Evolutionary conservation across 2,329 filamentous ascomycete genomes (phyloP).

Genomic region (Ophiocordyceps australis): DNA sequence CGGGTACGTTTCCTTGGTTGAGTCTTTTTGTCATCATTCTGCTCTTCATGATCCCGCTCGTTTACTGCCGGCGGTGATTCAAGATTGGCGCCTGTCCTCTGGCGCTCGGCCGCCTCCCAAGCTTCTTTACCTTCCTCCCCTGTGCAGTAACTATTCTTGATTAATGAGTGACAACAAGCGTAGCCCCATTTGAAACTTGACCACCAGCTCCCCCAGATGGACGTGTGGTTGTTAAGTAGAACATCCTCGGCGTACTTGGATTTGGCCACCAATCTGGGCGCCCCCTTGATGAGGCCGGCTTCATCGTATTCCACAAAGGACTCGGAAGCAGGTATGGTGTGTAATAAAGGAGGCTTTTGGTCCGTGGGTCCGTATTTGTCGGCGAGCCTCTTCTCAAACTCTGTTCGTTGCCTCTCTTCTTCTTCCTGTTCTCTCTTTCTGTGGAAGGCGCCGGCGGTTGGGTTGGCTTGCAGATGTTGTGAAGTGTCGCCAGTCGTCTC

Average conservation of each 20-base stretch:
- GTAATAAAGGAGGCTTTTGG: slow-evolving; percentile 44
- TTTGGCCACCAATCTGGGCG: slow-evolving; percentile 54
- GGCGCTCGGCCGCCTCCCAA: slow-evolving; percentile 56
- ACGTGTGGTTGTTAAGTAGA: slow-evolving; percentile 75
- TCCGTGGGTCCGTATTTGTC: slow-evolving; percentile 70
- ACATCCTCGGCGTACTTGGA: slow-evolving; percentile 90
- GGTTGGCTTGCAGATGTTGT: slow-evolving; percentile 87
- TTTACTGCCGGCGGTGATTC: slow-evolving; percentile 8
- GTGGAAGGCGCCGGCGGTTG: slow-evolving; percentile 74
- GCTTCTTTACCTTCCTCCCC: slow-evolving; percentile 73
- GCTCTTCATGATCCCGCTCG: slow-evolving; percentile 11
- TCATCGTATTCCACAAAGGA: slow-evolving; percentile 90
- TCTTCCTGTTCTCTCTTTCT: slow-evolving; percentile 68
- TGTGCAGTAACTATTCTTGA: slow-evolving; percentile 96
- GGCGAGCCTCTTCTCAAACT: slow-evolving; percentile 50
- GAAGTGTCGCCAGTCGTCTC: slow-evolving; percentile 63
- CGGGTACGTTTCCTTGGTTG: slow-evolving; percentile 51
- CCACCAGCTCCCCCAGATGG: slow-evolving; percentile 98
- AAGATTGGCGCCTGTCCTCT: slow-evolving; percentile 27
- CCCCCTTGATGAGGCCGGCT: slow-evolving; percentile 75
- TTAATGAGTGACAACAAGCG: slow-evolving; percentile 77
- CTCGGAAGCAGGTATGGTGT: slow-evolving; percentile 72
- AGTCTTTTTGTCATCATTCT: slow-evolving; percentile 10
- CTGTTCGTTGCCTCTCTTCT: slow-evolving; percentile 46
- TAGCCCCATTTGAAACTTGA: slow-evolving; percentile 90